Conservation (phyloP, 2,329 filamentous ascomycete genomes). For the Curvularia sp. region DNA sequence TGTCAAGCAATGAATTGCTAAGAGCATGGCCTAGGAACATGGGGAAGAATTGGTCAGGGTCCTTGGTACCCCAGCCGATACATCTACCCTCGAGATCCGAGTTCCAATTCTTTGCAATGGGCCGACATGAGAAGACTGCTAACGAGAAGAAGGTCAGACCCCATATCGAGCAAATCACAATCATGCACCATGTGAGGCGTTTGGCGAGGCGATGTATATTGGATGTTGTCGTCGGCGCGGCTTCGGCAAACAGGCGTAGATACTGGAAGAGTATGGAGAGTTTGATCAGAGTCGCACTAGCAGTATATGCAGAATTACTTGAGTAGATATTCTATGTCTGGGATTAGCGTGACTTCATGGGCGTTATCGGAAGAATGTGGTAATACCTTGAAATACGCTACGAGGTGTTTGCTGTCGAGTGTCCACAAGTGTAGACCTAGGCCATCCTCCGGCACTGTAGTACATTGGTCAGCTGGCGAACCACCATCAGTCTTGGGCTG, state of each 20-base stretch:
- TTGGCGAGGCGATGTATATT: constrained; percentile 25
- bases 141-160: constrained; percentile 42
- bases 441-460: constrained; percentile 42
- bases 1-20: constrained; percentile 46
- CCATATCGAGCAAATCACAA: constrained; percentile 39
- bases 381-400: constrained; percentile 44
- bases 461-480: constrained; percentile 9
- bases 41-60: constrained; percentile 36
- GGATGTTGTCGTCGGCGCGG: constrained; percentile 19
- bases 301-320: constrained; percentile 42
- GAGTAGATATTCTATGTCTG: constrained; percentile 40
- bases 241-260: constrained; percentile 44
- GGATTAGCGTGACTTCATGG: neutral
- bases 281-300: constrained; percentile 48
- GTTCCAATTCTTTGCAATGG: constrained; percentile 45
- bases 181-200: constrained; percentile 28
- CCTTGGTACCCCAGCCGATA: constrained; percentile 47
- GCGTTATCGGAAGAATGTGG: neutral
- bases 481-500: neutral
- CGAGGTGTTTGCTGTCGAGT: constrained; percentile 20
- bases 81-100: constrained; percentile 33
- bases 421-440: constrained; percentile 46
- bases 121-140: constrained; percentile 42
- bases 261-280: constrained; percentile 50
- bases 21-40: constrained; percentile 41